Conservation (phyloP, 345 rosid species). For the Corymbia maculata region DNA sequence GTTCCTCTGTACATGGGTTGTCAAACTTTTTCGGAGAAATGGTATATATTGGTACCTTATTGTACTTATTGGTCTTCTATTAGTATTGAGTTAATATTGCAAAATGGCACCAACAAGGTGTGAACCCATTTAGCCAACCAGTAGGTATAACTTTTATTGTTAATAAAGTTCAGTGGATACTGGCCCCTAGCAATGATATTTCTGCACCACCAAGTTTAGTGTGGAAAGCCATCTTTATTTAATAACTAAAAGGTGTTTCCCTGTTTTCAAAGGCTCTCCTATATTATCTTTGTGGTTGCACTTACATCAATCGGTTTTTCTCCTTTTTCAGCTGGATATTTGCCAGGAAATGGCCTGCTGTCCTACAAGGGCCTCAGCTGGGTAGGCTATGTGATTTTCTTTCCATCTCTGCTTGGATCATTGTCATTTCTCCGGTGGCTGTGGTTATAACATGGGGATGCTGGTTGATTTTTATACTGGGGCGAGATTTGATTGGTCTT, state of each 20-base stretch:
- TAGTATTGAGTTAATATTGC: neutral
- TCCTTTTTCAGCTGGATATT: conserved; percentile 84
- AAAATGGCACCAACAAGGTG: neutral
- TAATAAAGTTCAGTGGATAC: neutral
- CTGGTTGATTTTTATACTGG: conserved; percentile 71
- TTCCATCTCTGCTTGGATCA: conserved; percentile 64
- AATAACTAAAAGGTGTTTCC: neutral
- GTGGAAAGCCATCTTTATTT: neutral
- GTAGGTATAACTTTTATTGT: neutral
- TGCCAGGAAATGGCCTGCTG: conserved; percentile 89
- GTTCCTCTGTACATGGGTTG: neutral
- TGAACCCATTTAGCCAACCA: neutral
- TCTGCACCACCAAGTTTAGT: neutral
- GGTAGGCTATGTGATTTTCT: conserved; percentile 63
- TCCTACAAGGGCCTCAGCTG: conserved; percentile 86
- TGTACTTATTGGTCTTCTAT: neutral
- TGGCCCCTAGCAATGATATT: neutral
- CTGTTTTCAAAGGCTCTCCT: neutral
- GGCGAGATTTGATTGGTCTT: conserved; percentile 84
- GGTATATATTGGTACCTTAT: neutral
- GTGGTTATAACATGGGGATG: conserved; percentile 87
- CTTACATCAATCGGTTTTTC: neutral
- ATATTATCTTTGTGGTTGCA: neutral
- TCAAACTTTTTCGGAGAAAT: neutral
- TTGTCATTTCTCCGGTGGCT: conserved; percentile 75